Base-by-base conservation (phyloP, 345 rosid genomes). In the Sisymbrium irio region DNA sequence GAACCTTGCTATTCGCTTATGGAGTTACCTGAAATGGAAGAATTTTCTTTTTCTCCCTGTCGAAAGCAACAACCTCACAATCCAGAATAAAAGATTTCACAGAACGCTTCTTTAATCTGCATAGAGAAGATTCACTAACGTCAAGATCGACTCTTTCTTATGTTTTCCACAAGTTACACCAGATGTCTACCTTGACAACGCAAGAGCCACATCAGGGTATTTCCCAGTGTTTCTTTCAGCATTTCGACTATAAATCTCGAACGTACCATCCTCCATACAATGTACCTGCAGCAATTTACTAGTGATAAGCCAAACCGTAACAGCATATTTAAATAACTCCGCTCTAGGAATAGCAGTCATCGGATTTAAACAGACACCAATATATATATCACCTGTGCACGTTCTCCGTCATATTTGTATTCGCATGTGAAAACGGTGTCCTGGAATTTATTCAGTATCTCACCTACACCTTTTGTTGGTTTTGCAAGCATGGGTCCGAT, bases 401-500 rank as follows among this genome's bases (percentile, higher is more conserved):
- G 92, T 69, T 90, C 99, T 63, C 99, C 98, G 75, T 95, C 99
- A 64, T 95, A 92, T 70, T 95, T 95, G 84, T 92, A 95, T 67
- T 95, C 98, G 71, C 94, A 92, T 20, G 96, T 79, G 70, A 82
- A 95, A 60, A 84, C 89, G 41, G 62, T 87, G 81, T 87, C 84
- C 82, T 90, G 96, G 80, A 95, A 95, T 81, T 90, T 95, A 65
- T 87, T 78, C 58, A 87, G 69, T 73, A 95, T 92, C 81, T 92
- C 98, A 30, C 85, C 82, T 14, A 95, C 91, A 51, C 86, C 93
- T 79, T 89, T 92, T 49, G 94, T 85, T 73, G 96, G 88, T 80
- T 95, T 95, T 60, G 99, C 96, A 70, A 95, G 87, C 99, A 95
- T 95, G 49, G 99, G 97, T 75, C 97, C 96, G 77, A 95, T 77